Percentiles rank a stretch among this genome's conserved stretches.
phyloP scores from a whole-genome alignment of 345 rosid species.

The Clausena lansium region DNA sequence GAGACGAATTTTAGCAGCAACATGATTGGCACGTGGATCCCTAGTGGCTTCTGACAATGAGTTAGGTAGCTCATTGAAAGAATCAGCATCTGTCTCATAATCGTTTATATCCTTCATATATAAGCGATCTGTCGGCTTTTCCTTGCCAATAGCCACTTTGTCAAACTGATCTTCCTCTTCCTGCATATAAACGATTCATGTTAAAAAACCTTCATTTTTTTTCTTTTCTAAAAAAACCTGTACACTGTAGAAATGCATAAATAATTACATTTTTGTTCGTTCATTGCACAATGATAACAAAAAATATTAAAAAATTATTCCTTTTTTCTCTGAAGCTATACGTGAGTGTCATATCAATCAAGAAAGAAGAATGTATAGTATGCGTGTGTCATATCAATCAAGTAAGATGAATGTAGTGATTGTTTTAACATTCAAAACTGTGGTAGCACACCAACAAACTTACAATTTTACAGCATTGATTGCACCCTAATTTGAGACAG shows the following conservation, averaged over 20 bases:
- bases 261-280: neutral
- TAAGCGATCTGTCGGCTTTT: slow-evolving; percentile 31
- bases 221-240: too few species aligned
- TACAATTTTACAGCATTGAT: neutral
- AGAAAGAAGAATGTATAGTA: neutral
- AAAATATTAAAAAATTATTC: neutral
- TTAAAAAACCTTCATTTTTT: neutral
- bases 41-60: slow-evolving; percentile 39
- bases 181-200: slow-evolving; percentile 35
- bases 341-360: neutral
- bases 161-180: slow-evolving; percentile 78
- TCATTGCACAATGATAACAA: neutral
- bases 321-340: neutral
- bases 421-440: neutral
- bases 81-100: slow-evolving; percentile 49
- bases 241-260: neutral
- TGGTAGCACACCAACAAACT: neutral
- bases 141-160: slow-evolving; percentile 57
- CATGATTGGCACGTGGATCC: slow-evolving; percentile 77
- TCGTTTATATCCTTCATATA: slow-evolving; percentile 48
- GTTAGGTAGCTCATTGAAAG: slow-evolving; percentile 45
- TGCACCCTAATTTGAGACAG: too few species aligned
- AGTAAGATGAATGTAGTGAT: neutral
- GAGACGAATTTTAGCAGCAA: slow-evolving; percentile 63
- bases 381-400: neutral